Evolutionary conservation across 352 stramenopile genomes (phyloP).

Genomic region (Phytopythium delawarense): DNA sequence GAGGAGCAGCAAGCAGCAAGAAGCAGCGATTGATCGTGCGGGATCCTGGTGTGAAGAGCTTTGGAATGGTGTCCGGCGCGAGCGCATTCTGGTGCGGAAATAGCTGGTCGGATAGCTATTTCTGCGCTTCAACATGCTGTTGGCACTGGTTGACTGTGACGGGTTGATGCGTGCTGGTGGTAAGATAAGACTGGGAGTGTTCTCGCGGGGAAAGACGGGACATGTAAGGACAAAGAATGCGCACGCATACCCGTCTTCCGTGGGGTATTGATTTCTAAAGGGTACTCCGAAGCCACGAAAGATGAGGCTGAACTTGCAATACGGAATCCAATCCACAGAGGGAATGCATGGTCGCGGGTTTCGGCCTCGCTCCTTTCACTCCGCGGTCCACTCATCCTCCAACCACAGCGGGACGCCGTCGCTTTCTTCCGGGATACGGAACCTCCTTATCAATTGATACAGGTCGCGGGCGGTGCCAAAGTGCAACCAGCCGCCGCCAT

Average conservation of each 20-base stretch:
- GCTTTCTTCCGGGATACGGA: background rate
- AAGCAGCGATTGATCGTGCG: background rate
- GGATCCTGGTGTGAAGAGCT: background rate
- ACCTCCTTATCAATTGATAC: background rate
- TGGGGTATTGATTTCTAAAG: too few relatives aligned
- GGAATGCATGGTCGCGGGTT: background rate
- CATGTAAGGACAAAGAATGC: too few relatives aligned
- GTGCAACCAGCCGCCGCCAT: background rate
- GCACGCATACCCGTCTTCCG: too few relatives aligned
- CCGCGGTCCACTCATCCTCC: background rate
- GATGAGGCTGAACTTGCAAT: too few relatives aligned
- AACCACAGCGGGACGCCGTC: background rate
- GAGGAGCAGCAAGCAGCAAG: background rate
- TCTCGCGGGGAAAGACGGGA: too few relatives aligned
- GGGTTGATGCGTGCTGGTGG: background rate
- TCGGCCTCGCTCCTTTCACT: background rate
- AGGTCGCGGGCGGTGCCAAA: background rate
- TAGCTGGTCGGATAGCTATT: background rate
- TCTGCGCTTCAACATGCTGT: background rate
- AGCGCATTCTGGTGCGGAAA: background rate
- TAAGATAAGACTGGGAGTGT: background rate
- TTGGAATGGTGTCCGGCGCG: background rate
- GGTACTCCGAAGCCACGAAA: too few relatives aligned
- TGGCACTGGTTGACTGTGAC: background rate
- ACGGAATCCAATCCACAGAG: background rate